Base-by-base conservation (phyloP, 2,329 filamentous ascomycete species). In the Aspergillus sp. region DNA sequence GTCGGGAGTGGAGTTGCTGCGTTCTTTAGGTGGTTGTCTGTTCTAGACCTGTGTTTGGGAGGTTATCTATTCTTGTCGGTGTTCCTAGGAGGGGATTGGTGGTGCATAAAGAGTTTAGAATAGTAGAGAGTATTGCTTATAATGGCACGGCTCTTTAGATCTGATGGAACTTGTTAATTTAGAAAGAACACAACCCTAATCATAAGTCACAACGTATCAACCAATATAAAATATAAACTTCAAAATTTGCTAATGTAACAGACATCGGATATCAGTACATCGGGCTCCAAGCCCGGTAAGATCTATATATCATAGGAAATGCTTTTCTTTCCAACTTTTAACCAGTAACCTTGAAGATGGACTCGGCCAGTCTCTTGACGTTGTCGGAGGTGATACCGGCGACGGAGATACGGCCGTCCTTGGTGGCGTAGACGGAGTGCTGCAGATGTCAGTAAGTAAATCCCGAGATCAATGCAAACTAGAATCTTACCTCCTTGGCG, bases 391-490 rank as follows among this genome's bases (percentile, higher is more conserved):
- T 82, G 71, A 82, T 82, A 64, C 80, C 80, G 57, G 77, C 77
- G 45, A 80, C 78, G 36, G 80, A 80, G 65, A 84, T 80, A 70
- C 82, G 78, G 59, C 82, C 82, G 66, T 82, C 81, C 84, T 92
- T 95, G 79, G 95, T 98, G 67, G 93, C 94, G 77, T 99, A 99
- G 71, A 99, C 94, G 62, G 92, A 96, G 85, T 95, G 91, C 84
- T 86, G 49, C 29, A 39, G 55, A 45, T n/a, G 32, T 67, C 59
- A 70, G 65, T 49, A 12, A 42, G 24, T 36, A 20, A 14, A 16
- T 18, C 6, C 49, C 16, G 22, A 46, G 49, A 54, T 26, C 10
- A 31, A 26, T 26, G 20, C 20, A 55, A 56, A 16, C 4, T 4
- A 29, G 24, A 6, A 52, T 63, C 81, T 74, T 72, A 85, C 84